Base-by-base conservation (phyloP, 257 asterid genomes). In the Prunella vulgaris region DNA sequence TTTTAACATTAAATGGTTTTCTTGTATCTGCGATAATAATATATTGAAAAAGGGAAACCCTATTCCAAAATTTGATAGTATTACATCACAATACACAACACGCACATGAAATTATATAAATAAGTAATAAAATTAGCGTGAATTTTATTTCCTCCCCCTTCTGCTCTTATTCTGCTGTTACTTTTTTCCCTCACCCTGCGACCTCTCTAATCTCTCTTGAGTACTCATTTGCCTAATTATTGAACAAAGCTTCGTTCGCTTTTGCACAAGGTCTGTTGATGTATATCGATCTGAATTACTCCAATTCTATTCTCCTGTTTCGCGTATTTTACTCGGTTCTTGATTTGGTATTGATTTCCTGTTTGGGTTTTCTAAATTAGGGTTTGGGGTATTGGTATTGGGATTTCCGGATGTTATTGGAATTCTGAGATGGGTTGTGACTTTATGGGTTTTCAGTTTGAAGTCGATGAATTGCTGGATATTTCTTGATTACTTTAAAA, bases 151-250 rank as follows among this genome's bases (percentile, higher is more conserved):
- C 73, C 68, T 60, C 69, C 74, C 56, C 52, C 79, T 61, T 76
- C 64, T 76, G 80, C 74, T 73, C 74, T 64, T 74, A 51, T 74
- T 69, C 69, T 66, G 75, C 84, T 80, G 69, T 76, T 68, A 53
- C 78, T 68, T 35, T 74, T 66, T 69, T 63, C 13, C 30, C 62
- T 49, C 59, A 52, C 33, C 74, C 64, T 66, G 61, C 72, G 54
- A 58, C 77, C 79, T 76, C 79, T 62, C 82, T 62, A 70, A 72
- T 76, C 74, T 68, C 81, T 74, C 73, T 77, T 75, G 76, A 28
- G 67, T 64, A 61, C 77, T 74, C 68, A 75, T 71, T 77, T 74
- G 71, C 80, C 64, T 17, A 49, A 77, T 63, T 64, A 57, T 64
- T 60, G 21, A 59, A 71, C 44, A 64, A 68, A 74, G 69, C 71